Evolutionary conservation across 2,329 filamentous ascomycete genomes (phyloP), one percentile per base, ranked within the genome.

Genomic region (Arthrobotrys iridis): DNA sequence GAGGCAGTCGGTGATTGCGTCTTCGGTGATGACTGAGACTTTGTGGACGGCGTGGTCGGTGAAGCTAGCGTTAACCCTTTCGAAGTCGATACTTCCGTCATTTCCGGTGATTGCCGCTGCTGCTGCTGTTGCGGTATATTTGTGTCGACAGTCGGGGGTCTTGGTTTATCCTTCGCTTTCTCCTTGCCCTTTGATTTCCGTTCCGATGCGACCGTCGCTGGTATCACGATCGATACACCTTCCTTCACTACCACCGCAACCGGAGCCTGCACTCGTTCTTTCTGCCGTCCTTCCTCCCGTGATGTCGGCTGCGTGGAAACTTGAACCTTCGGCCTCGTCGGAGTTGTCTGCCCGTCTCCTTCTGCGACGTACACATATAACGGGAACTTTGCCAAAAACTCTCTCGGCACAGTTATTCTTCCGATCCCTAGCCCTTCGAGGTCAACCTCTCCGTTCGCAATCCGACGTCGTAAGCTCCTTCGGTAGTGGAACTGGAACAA

Each of bases 351-450:
- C 8, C 50, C 50, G 3, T 30, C 50, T 13, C 26, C 35, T 40
- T 82, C 63, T 76, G 83, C 10, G 83, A 85, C 87, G 80, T 96
- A 98, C 0, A 88, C 90, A 80, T 91, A 96, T 1, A 94, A 82
- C 0, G 93, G 92, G 79, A 97, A 90, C 18, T 86, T 86, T 52
- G 91, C 86, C 22, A 98, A 85, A 40, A 93, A 85, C 6, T 88
- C 83, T 48, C 86, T 84, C 0, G 94, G 93, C 0, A 97, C 91
- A 1, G 88, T 92, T 22, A 97, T 83, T 11, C 91, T 87, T 80
- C 92, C 94, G 78, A 97, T 92, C 1, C 93, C 93, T 78, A 97
- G 86, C 1, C 88, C 89, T 82, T 97, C 93, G 2, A 97, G 85
- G 80, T 97, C 92, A 18, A 96, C 89, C 78, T 97, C 91, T 60